Evolutionary conservation across 352 stramenopile species (phyloP).

Genomic region (Pythium insidiosum): DNA sequence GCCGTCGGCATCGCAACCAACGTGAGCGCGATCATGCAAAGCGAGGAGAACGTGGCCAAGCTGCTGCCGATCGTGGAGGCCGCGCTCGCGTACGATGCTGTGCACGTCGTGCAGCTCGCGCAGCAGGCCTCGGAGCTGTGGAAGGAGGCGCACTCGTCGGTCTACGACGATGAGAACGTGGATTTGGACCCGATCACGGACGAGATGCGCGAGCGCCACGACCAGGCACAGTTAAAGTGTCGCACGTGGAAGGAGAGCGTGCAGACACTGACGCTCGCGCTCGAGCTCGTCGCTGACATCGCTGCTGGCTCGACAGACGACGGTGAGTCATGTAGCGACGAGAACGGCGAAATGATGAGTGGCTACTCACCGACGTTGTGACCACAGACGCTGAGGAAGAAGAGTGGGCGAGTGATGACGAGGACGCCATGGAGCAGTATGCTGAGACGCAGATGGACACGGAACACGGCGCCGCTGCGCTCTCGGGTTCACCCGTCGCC

Average conservation of each 20-base stretch:
- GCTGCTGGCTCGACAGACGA: conserved; percentile 45
- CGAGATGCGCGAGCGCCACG: conserved; percentile 52
- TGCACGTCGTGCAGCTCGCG: conserved; percentile 65
- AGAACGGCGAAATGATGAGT: too few relatives aligned
- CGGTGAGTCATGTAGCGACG: conserved; percentile 11
- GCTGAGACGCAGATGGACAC: conserved; percentile 62
- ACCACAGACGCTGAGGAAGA: conserved; percentile 62
- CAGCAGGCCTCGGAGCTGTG: conserved; percentile 60
- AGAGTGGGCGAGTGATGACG: conserved; percentile 82
- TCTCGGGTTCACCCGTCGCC: conserved; percentile 14
- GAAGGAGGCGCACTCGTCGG: conserved; percentile 38
- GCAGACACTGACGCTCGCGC: conserved; percentile 61
- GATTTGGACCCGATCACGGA: conserved; percentile 54
- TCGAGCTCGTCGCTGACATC: conserved; percentile 73
- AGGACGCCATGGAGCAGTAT: conserved; percentile 84
- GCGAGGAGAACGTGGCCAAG: conserved; percentile 54
- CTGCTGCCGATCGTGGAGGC: conserved; percentile 62
- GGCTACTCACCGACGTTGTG: too few relatives aligned
- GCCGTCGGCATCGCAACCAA: conserved; percentile 79
- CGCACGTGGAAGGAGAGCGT: conserved; percentile 79
- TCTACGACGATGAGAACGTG: conserved; percentile 53
- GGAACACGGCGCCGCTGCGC: conserved; percentile 1
- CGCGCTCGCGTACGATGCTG: conserved; percentile 72
- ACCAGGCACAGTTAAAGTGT: conserved; percentile 53
- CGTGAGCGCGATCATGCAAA: conserved; percentile 62